Conservation (phyloP, 129 eudicot genomes). For the Gnaphalium uliginosum region DNA sequence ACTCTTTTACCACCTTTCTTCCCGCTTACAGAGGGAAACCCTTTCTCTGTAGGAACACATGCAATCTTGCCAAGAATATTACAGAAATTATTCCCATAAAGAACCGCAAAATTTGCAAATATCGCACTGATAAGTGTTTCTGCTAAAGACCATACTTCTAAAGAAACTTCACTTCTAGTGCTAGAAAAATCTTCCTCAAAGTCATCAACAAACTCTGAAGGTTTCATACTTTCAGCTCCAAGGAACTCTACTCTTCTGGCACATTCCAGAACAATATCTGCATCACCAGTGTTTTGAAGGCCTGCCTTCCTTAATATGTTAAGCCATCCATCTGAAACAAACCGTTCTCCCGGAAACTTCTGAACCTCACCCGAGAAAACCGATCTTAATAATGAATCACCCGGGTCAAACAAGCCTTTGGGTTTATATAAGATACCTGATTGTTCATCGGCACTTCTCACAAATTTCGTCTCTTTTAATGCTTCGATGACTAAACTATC, state of each 20-base stretch:
- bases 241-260: slow-evolving; percentile 90
- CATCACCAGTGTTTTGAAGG: slow-evolving; percentile 67
- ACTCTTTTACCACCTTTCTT: slow-evolving; percentile 83
- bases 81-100: slow-evolving; percentile 86
- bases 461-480: slow-evolving; percentile 78
- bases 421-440: slow-evolving; percentile 58
- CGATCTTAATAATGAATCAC: slow-evolving; percentile 69
- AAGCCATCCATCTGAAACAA: slow-evolving; percentile 88
- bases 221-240: slow-evolving; percentile 66
- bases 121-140: slow-evolving; percentile 75
- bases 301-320: slow-evolving; percentile 76
- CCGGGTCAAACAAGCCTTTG: slow-evolving; percentile 80
- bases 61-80: slow-evolving; percentile 84
- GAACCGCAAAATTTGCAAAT: slow-evolving; percentile 91
- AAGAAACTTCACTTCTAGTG: slow-evolving; percentile 63
- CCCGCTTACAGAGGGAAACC: slow-evolving; percentile 85
- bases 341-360: slow-evolving; percentile 93
- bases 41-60: slow-evolving; percentile 86
- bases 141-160: slow-evolving; percentile 80
- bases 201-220: slow-evolving; percentile 49
- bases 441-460: slow-evolving; percentile 75
- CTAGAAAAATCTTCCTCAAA: slow-evolving; percentile 56
- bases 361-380: slow-evolving; percentile 78
- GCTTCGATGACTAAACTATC: slow-evolving; percentile 70
- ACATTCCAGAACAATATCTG: slow-evolving; percentile 87